phyloP scores from a whole-genome alignment of 805 yeast species.

The Lipomyces starkeyi region DNA sequence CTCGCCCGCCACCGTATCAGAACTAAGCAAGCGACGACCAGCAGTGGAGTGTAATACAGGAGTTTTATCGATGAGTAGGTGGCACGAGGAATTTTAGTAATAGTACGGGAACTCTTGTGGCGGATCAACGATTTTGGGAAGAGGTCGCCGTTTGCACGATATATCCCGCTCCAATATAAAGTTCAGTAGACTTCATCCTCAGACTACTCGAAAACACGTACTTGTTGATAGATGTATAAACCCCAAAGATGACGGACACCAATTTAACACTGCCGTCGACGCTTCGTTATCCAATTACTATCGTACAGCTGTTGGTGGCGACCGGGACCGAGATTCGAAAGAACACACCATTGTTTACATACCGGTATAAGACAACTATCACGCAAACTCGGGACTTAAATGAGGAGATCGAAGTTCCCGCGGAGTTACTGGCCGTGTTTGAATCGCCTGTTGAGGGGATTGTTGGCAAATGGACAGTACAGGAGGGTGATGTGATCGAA shows the following conservation, averaged over 20 bases:
- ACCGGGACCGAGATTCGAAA: slow-evolving; percentile 56
- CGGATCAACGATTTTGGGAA: neutral
- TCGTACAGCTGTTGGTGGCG: slow-evolving; percentile 56
- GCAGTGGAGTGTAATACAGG: neutral
- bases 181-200: neutral
- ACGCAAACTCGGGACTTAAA: slow-evolving; percentile 49
- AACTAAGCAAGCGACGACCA: neutral
- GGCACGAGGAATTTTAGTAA: neutral
- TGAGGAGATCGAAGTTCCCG: slow-evolving; percentile 44
- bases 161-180: neutral
- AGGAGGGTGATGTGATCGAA: slow-evolving; percentile 64
- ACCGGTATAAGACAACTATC: slow-evolving; percentile 67
- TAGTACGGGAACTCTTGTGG: neutral
- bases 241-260: slow-evolving; percentile 45
- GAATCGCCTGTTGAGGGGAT: slow-evolving; percentile 85
- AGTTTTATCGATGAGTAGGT: neutral
- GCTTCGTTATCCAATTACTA: slow-evolving; percentile 70
- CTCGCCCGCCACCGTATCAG: neutral
- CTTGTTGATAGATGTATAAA: slow-evolving; percentile 2
- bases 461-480: slow-evolving; percentile 57
- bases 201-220: neutral
- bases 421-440: slow-evolving; percentile 55
- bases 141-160: neutral
- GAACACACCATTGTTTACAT: slow-evolving; percentile 62
- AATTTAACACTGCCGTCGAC: slow-evolving; percentile 63